Evolutionary conservation across 2,329 filamentous ascomycete species (phyloP).

Genomic region (Pseudogymnoascus verrucosus): DNA sequence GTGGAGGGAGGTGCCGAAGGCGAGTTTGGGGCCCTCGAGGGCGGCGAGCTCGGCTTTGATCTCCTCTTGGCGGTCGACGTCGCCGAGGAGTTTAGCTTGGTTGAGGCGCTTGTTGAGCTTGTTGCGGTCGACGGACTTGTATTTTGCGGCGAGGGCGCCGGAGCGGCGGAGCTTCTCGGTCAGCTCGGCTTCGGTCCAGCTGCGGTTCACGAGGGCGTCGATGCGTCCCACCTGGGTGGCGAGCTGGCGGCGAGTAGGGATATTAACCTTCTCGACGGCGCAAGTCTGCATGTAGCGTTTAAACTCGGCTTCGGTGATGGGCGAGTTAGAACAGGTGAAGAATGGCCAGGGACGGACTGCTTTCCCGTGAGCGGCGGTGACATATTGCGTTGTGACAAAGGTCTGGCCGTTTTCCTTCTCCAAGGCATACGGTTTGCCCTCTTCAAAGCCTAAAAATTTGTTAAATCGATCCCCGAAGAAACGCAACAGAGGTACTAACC

Average conservation of each 20-base stretch:
- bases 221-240: slow-evolving; percentile 71
- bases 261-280: slow-evolving; percentile 58
- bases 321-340: slow-evolving; percentile 77
- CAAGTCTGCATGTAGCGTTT: slow-evolving; percentile 72
- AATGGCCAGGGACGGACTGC: slow-evolving; percentile 81
- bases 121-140: slow-evolving; percentile 59
- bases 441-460: slow-evolving; percentile 55
- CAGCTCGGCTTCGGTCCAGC: slow-evolving; percentile 77
- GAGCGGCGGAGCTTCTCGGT: slow-evolving; percentile 69
- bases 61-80: slow-evolving; percentile 47
- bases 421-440: slow-evolving; percentile 77
- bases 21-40: slow-evolving; percentile 61
- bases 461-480: slow-evolving; percentile 17
- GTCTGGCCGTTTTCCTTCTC: slow-evolving; percentile 63
- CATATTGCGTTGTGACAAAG: slow-evolving; percentile 81
- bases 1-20: slow-evolving; percentile 60
- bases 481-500: slow-evolving; percentile 40
- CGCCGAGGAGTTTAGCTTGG: slow-evolving; percentile 55
- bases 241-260: slow-evolving; percentile 66
- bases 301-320: slow-evolving; percentile 78
- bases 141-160: slow-evolving; percentile 57
- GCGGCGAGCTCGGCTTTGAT: slow-evolving; percentile 54
- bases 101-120: slow-evolving; percentile 57
- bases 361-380: slow-evolving; percentile 73
- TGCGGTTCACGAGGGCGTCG: slow-evolving; percentile 67